Evolutionary conservation across 257 asterid genomes (phyloP).

Genomic region (Jaltomata sinuosa): DNA sequence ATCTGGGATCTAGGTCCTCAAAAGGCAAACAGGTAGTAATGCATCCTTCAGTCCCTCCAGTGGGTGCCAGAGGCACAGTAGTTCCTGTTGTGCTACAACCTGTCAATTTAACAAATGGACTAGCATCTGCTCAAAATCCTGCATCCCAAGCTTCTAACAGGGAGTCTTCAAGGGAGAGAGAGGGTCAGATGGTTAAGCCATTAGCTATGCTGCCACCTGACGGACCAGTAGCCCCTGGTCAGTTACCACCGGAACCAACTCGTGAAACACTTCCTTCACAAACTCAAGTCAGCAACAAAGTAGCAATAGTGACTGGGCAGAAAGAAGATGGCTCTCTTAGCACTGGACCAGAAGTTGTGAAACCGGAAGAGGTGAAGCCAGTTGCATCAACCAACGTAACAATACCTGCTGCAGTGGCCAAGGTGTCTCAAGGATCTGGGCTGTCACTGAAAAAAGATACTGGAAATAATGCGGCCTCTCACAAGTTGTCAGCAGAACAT

Average conservation of each 20-base stretch:
- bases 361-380: slow-evolving; percentile 22
- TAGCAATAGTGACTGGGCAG: slow-evolving; percentile 15
- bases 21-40: slow-evolving; percentile 26
- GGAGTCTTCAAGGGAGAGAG: slow-evolving; percentile 39
- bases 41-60: slow-evolving; percentile 39
- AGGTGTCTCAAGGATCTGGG: slow-evolving; percentile 31
- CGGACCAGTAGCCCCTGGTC: slow-evolving; percentile 35
- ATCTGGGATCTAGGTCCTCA: slow-evolving; percentile 7
- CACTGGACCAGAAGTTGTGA: slow-evolving; percentile 14
- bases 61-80: slow-evolving; percentile 46
- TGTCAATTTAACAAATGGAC: slow-evolving; percentile 25
- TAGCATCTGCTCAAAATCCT: slow-evolving; percentile 11
- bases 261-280: slow-evolving; percentile 14
- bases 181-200: slow-evolving; percentile 55
- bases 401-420: slow-evolving; percentile 10
- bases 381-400: slow-evolving; percentile 16
- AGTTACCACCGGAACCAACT: slow-evolving; percentile 21
- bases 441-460: slow-evolving; percentile 33
- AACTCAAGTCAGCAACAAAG: slow-evolving; percentile 25
- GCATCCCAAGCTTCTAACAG: slow-evolving; percentile 13
- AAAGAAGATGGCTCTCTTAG: slow-evolving; percentile 15
- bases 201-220: slow-evolving; percentile 61
- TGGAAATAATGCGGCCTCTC: background rate
- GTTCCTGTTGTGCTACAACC: slow-evolving; percentile 65
- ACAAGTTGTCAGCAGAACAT: slow-evolving; percentile 34